A percentile compares a stretch with the other conserved stretches of the same genome.
Conservation (phyloP, 257 asterid species). For the Petrea volubilis region DNA sequence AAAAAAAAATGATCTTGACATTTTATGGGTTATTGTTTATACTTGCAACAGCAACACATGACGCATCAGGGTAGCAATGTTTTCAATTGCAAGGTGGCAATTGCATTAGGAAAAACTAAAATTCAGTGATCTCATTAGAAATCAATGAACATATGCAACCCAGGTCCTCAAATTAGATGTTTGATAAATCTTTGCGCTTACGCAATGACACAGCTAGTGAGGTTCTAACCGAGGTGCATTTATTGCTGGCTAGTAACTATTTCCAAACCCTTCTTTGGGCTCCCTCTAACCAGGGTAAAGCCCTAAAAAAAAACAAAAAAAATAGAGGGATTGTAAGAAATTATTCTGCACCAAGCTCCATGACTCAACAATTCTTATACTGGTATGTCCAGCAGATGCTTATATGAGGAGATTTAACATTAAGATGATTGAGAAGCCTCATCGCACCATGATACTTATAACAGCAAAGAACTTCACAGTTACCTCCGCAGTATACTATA, state of each 20-base stretch:
- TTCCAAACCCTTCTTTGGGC: too few relatives aligned
- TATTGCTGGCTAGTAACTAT: too few relatives aligned
- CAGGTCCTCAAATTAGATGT: conserved; percentile 24
- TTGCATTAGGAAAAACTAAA: conserved; percentile 4
- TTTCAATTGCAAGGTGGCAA: conserved; percentile 17
- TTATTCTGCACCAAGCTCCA: conserved; percentile 5
- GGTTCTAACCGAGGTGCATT: too few relatives aligned
- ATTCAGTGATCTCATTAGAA: conserved; percentile 3
- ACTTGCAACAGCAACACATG: conserved; percentile 10
- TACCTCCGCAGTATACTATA: conserved; percentile 95
- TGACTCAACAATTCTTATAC: conserved; percentile 22
- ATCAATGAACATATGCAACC: background rate
- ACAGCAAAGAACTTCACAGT: conserved; percentile 22
- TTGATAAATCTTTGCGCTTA: too few relatives aligned
- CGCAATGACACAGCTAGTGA: too few relatives aligned
- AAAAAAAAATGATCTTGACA: conserved; percentile 21
- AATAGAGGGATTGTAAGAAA: too few relatives aligned
- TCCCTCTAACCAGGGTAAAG: too few relatives aligned
- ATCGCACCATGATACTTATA: conserved; percentile 15
- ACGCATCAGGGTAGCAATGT: conserved; percentile 4
- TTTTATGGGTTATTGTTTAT: conserved; percentile 3
- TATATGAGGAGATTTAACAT: conserved; percentile 13
- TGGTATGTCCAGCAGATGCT: conserved; percentile 8
- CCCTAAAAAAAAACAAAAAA: too few relatives aligned
- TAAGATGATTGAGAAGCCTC: conserved; percentile 22